Evolutionary conservation across 2,329 filamentous ascomycete species (phyloP).

Genomic region (Hymenoscyphus fructigenus): DNA sequence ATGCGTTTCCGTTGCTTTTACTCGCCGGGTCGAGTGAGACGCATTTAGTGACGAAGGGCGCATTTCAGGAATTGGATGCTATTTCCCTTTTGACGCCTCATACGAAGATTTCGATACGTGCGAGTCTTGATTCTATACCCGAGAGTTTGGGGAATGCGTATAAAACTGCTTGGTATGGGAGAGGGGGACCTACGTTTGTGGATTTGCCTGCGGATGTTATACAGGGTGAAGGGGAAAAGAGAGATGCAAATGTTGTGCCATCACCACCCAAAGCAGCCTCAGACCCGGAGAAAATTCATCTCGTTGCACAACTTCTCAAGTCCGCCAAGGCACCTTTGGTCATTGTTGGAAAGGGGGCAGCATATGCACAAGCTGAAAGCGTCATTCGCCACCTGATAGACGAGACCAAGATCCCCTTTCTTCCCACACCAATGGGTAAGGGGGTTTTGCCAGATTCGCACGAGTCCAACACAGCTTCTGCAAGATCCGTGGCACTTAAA

Average conservation of each 20-base stretch:
- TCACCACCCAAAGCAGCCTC: constrained; percentile 45
- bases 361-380: constrained; percentile 51
- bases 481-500: constrained; percentile 41
- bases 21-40: constrained; percentile 55
- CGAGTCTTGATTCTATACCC: constrained; percentile 46
- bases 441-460: constrained; percentile 55
- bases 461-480: constrained; percentile 51
- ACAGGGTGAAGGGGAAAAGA: constrained; percentile 40
- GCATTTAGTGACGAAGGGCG: constrained; percentile 50
- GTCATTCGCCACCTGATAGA: constrained; percentile 47
- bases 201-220: constrained; percentile 58
- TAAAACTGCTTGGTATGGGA: constrained; percentile 52
- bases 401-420: constrained; percentile 50
- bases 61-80: constrained; percentile 58
- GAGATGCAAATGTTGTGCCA: constrained; percentile 32
- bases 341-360: constrained; percentile 55
- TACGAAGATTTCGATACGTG: constrained; percentile 50
- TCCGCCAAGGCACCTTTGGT: constrained; percentile 50
- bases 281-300: constrained; percentile 44
- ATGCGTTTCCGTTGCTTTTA: constrained; percentile 54
- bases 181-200: constrained; percentile 52
- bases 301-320: constrained; percentile 46
- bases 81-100: constrained; percentile 52
- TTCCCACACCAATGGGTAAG: constrained; percentile 60
- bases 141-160: constrained; percentile 51